Base-by-base conservation (phyloP, 352 stramenopile genomes). In the Phytophthora agathidicida region DNA sequence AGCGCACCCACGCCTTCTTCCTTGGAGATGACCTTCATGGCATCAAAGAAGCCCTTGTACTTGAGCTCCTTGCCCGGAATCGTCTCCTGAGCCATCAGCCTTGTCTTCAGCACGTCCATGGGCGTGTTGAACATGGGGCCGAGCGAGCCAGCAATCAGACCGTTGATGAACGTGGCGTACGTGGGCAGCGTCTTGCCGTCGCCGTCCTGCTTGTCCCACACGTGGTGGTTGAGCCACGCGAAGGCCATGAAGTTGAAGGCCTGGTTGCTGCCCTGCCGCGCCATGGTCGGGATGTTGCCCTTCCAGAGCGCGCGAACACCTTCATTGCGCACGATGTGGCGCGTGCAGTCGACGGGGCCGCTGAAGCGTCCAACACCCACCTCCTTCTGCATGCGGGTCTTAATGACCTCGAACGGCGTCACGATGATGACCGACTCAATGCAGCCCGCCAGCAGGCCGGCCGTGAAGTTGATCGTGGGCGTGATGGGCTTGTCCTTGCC, bases 191-290 rank as follows among this genome's bases (percentile, higher is more conserved):
- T 92, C 64, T 95, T 94, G 60, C 86, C 88, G 54, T 96, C 89
- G 19, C 84, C 91, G 45, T 96, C 85, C 60, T 94, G 73, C 71
- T 96, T 96, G 45, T 93, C 81, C 83, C 90, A 98, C 68, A 98
- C 86, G 56, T 91, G 71, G 68, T 96, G 91, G 79, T 99, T 93
- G 14, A 96, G 68, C 82, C 85, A 94, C 11, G 83, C 85, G 46
- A 95, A 98, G 8, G 79, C 90, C 59, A 97, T 98, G 68, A 99
- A 99, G 80, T 99, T 99, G 56, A 98, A 98, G 5, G 96, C 96
- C 73, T 99, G 97, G 83, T 99, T 99, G 67, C 87, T 98, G 26
- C 97, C 97, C 75, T 99, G 96, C 32, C 96, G 86, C 36, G 98
- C 76, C 89, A 98, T 98, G 11, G 96, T 99, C 13, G 97, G 96